A percentile compares a stretch with the other conserved stretches of the same genome.
Conservation (phyloP, 139 green algal genomes). For the Pleodorina starrii region DNA sequence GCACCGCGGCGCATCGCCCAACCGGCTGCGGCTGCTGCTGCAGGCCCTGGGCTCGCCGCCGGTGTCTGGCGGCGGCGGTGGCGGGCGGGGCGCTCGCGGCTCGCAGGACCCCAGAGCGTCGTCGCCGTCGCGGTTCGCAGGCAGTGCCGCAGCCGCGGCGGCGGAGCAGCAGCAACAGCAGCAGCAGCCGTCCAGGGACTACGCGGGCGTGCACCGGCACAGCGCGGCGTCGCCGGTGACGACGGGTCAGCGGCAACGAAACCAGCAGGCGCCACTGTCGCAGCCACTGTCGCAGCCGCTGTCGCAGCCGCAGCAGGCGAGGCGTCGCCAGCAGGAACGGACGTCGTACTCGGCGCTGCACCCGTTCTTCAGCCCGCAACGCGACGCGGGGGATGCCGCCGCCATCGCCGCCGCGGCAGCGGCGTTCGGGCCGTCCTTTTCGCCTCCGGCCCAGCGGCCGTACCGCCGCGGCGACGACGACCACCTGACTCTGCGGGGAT, state of each 20-base stretch:
- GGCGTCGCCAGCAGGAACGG: background rate
- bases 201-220: no score
- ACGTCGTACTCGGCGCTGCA: background rate
- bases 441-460: background rate
- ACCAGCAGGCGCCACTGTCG: background rate
- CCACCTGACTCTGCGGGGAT: background rate
- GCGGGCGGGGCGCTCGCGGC: background rate
- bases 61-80: background rate
- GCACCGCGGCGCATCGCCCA: constrained; percentile 32
- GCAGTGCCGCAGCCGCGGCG: background rate
- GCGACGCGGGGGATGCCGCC: background rate
- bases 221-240: background rate
- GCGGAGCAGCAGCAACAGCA: background rate
- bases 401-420: background rate
- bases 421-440: background rate
- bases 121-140: background rate
- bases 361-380: background rate
- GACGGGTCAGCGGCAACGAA: constrained; percentile 7
- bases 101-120: background rate
- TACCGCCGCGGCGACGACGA: background rate
- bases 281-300: background rate
- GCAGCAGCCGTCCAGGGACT: background rate
- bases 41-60: background rate
- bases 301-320: background rate
- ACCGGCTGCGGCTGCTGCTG: background rate